Conservation (phyloP, 169 alveolate species). For the Plasmodium cynomolgi region DNA sequence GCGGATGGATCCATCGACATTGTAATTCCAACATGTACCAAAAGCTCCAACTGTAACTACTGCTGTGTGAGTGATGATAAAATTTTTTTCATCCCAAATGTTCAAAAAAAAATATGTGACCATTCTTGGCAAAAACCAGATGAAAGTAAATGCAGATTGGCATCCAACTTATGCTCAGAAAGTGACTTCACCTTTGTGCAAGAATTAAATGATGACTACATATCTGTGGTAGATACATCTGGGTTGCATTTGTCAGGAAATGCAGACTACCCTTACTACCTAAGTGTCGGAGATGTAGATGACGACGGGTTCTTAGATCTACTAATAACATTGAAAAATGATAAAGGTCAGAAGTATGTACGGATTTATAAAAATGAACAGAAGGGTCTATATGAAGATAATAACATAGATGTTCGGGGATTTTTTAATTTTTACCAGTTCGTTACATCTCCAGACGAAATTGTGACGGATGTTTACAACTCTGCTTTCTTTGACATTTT, state of each 20-base stretch:
- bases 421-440: conserved; percentile 61
- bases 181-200: conserved; percentile 79
- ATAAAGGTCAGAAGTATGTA: conserved; percentile 62
- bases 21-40: conserved; percentile 83
- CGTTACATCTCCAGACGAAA: conserved; percentile 34
- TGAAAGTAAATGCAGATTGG: conserved; percentile 81
- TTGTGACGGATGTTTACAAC: conserved; percentile 48
- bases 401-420: conserved; percentile 19
- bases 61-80: conserved; percentile 63
- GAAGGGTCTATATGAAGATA: conserved; percentile 13
- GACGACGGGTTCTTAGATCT: conserved; percentile 71
- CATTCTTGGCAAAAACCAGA: conserved; percentile 78
- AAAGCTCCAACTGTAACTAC: conserved; percentile 65
- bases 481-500: conserved; percentile 80
- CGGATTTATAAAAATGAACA: conserved; percentile 66
- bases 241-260: conserved; percentile 63
- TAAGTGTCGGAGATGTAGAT: conserved; percentile 74
- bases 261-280: conserved; percentile 47
- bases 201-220: conserved; percentile 18
- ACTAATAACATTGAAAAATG: conserved; percentile 50
- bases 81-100: conserved; percentile 68
- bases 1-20: conserved; percentile 89
- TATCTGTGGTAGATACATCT: conserved; percentile 31
- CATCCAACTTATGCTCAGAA: conserved; percentile 82
- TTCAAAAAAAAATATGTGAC: conserved; percentile 84